Percentiles rank a stretch among this genome's conserved stretches.
Conservation (phyloP, 192 early-diverging fungal genomes). For the Dispira parvispora region DNA sequence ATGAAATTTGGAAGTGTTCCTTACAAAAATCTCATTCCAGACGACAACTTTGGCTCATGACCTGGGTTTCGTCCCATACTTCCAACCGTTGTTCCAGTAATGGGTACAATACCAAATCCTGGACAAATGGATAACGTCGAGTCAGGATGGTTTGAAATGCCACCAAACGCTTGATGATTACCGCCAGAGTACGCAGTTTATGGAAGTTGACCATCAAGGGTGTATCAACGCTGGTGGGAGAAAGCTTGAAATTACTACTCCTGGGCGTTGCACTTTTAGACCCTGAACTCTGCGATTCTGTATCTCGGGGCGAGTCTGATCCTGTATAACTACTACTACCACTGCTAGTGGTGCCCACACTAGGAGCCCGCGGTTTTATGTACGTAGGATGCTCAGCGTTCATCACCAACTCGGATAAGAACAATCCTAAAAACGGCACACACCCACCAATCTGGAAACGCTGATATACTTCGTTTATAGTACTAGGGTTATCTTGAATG, state of each 20-base stretch:
- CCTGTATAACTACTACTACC: background rate
- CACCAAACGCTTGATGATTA: conserved; percentile 36
- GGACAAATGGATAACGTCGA: conserved; percentile 28
- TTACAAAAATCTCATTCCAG: background rate
- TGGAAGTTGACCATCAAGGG: conserved; percentile 34
- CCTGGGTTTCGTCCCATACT: conserved; percentile 2
- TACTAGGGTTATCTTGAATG: conserved; percentile 3
- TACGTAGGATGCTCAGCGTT: conserved; percentile 36
- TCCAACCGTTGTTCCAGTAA: background rate
- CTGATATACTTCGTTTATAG: conserved; percentile 3
- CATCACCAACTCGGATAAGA: conserved; percentile 36
- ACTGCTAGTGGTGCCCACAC: background rate
- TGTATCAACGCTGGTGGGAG: background rate
- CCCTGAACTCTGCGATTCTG: background rate
- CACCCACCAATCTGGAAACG: conserved; percentile 24
- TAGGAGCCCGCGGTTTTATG: conserved; percentile 14
- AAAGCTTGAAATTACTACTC: background rate
- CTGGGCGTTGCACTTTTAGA: background rate
- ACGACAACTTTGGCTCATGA: background rate
- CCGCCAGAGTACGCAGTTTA: conserved; percentile 36
- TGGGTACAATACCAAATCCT: conserved; percentile 19
- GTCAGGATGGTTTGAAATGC: conserved; percentile 31
- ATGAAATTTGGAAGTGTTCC: background rate
- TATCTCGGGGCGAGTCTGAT: background rate
- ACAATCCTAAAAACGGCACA: conserved; percentile 40